phyloP scores from a whole-genome alignment of 164 flowering plant genomes.

The Taxillus chinensis region DNA sequence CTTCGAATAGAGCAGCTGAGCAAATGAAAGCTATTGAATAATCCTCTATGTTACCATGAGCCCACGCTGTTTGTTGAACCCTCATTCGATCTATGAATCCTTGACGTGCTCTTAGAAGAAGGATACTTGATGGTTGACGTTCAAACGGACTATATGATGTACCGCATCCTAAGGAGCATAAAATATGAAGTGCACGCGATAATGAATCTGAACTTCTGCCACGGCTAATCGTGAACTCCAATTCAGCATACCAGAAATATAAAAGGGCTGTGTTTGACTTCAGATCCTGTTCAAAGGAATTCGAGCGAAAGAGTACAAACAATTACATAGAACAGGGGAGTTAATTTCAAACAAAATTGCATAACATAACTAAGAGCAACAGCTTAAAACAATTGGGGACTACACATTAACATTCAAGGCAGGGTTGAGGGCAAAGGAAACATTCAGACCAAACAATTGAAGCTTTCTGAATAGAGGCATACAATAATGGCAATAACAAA shows the following conservation, averaged over 20 bases:
- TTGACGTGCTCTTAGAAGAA: slow-evolving; percentile 80
- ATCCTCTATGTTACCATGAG: slow-evolving; percentile 58
- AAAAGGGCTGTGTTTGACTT: slow-evolving; percentile 49
- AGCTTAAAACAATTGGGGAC: too few relatives aligned
- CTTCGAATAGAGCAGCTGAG: slow-evolving; percentile 87
- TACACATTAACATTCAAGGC: too few relatives aligned
- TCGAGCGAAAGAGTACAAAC: background rate
- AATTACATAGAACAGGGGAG: too few relatives aligned
- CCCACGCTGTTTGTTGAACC: slow-evolving; percentile 45
- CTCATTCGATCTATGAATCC: slow-evolving; percentile 70
- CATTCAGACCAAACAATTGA: too few relatives aligned
- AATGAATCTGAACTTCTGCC: slow-evolving; percentile 28
- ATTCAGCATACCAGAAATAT: slow-evolving; percentile 86
- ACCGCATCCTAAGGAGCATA: slow-evolving; percentile 77
- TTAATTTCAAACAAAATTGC: too few relatives aligned
- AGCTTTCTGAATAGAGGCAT: too few relatives aligned
- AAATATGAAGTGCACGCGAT: slow-evolving; percentile 61
- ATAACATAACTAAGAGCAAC: too few relatives aligned
- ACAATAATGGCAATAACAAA: too few relatives aligned
- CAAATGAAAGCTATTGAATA: slow-evolving; percentile 63
- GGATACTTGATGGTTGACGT: slow-evolving; percentile 56
- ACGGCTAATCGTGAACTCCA: slow-evolving; percentile 44
- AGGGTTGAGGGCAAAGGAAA: too few relatives aligned
- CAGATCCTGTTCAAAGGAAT: slow-evolving; percentile 43
- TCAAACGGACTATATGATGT: slow-evolving; percentile 46